Evolutionary conservation across 2,329 filamentous ascomycete species (phyloP), one percentile per base, ranked within the genome.

Genomic region (Tolypocladium cylindrosporum): DNA sequence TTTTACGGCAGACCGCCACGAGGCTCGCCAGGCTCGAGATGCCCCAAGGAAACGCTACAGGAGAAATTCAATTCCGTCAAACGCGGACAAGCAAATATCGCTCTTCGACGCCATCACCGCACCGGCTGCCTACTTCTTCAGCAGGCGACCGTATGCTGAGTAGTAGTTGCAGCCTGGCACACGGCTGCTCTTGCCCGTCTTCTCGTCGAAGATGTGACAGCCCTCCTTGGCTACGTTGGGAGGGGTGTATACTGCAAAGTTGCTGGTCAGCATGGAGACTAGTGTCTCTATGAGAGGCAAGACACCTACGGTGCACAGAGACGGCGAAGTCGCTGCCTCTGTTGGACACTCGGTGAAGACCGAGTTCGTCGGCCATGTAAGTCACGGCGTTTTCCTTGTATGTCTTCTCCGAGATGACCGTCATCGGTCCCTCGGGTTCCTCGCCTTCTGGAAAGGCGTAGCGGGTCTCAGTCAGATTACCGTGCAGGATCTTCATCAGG

Each of bases 311-410:
- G 74, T 97, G 92, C 62, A 97, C 75, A 58, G 91, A 96, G 54
- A 96, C 86, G 63, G 91, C 92, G 68, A 88, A 86, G 69, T 90
- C 83, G 66, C 82, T 79, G 54, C 89, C 85, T 34, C 83, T 82
- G 71, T 96, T 96, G 63, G 82, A 84, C 60, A 96, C 87, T 57
- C 86, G 85, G 74, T 97, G 92, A 48, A 97, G 78, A 24, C 92
- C 92, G 36, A 96, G 84, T 74, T 91, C 84, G 70, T 96, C 92
- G 43, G 90, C 89, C 87, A 97, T 96, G 72, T 96, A 96, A 10
- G 90, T 87, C 43, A 96, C 90, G 61, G 88, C 77, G 63, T 93
- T 87, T 68, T 87, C 79, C 55, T 78, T 75, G 67, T 91, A 89
- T 48, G 79, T 80, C 43, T 82, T 89, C 67, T 90, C 82, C 51